Evolutionary conservation across 345 rosid genomes (phyloP).

Genomic region (Hibiscus syriacus): DNA sequence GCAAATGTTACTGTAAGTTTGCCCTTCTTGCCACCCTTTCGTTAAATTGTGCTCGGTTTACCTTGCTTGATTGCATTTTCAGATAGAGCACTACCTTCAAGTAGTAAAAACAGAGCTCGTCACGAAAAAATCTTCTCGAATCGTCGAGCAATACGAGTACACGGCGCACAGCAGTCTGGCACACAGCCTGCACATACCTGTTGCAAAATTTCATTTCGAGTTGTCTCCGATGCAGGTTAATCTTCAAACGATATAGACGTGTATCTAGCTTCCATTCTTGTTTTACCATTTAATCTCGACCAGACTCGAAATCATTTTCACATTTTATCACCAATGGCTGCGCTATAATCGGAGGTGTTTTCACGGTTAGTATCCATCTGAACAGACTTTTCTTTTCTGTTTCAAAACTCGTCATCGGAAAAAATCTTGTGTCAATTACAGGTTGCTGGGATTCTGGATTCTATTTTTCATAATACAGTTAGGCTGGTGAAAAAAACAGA

Average conservation of each 20-base stretch:
- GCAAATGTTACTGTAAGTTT: conserved; percentile 94
- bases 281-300: too few relatives aligned
- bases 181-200: conserved; percentile 69
- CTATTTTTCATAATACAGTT: conserved; percentile 72
- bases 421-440: conserved; percentile 18
- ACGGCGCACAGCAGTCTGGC: conserved; percentile 92
- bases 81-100: conserved; percentile 99
- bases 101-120: conserved; percentile 85
- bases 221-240: conserved; percentile 98
- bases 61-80: conserved; percentile 22
- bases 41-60: conserved; percentile 5
- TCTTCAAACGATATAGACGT: not conserved
- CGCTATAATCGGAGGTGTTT: conserved; percentile 93
- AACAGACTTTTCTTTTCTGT: not conserved
- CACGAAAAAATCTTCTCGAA: conserved; percentile 31
- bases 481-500: conserved; percentile 85
- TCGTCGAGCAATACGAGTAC: conserved; percentile 84
- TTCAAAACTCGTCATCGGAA: too few relatives aligned
- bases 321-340: conserved; percentile 94
- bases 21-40: not conserved
- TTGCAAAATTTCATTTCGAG: conserved; percentile 88
- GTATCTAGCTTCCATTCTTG: not conserved
- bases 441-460: conserved; percentile 98
- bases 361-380: conserved; percentile 61
- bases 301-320: conserved; percentile 61